A percentile compares a stretch with the other conserved stretches of the same genome.
Evolutionary conservation across 139 green algal genomes (phyloP).

Genomic region (Desmodesmus armatus): DNA sequence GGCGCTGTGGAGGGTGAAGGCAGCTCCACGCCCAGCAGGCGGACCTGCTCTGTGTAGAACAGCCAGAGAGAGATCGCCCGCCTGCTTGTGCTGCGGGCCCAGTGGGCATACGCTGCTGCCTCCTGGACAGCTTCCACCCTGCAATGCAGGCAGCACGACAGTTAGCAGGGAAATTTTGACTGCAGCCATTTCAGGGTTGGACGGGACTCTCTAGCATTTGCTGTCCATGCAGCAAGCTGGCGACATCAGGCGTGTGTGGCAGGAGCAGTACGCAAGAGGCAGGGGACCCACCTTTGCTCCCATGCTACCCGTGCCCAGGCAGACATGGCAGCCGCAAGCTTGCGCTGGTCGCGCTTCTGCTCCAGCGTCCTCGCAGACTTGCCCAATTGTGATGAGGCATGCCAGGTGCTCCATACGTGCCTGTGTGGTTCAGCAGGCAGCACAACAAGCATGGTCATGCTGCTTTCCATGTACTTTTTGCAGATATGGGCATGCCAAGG

Average conservation of each 20-base stretch:
- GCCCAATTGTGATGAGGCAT: too few species aligned
- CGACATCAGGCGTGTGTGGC: neutral
- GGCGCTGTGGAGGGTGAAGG: constrained; percentile 22
- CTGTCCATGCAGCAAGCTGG: neutral
- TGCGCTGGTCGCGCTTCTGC: too few species aligned
- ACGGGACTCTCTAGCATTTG: neutral
- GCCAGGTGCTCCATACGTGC: too few species aligned
- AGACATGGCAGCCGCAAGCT: too few species aligned
- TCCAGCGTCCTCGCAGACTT: too few species aligned
- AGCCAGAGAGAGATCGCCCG: constrained; percentile 11
- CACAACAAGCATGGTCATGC: too few species aligned
- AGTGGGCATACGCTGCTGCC: neutral
- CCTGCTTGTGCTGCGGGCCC: neutral
- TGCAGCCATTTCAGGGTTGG: neutral
- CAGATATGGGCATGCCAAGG: too few species aligned
- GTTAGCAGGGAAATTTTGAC: neutral
- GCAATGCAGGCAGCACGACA: neutral
- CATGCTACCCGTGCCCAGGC: too few species aligned
- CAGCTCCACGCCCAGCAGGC: constrained; percentile 2
- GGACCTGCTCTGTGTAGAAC: neutral
- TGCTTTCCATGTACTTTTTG: too few species aligned
- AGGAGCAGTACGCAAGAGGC: neutral
- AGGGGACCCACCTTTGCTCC: too few species aligned
- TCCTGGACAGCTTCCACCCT: neutral
- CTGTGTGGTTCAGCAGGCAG: too few species aligned